phyloP scores from a whole-genome alignment of 2,329 filamentous ascomycete genomes.

The Huntiella moniliformis region DNA sequence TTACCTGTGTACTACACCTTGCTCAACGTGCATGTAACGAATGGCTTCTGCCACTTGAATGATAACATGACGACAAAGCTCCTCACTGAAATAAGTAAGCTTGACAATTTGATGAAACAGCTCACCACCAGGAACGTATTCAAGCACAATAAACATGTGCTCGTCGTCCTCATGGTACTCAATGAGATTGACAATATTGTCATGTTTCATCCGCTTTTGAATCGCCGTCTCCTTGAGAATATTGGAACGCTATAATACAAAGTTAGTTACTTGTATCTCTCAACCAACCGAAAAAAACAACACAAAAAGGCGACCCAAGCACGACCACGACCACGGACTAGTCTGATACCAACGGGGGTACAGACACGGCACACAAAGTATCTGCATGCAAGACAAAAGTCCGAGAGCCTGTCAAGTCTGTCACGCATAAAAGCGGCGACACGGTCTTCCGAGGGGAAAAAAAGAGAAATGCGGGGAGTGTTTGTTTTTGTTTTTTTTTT shows the following conservation, averaged over 20 bases:
- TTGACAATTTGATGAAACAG: conserved; percentile 97
- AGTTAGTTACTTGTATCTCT: background rate
- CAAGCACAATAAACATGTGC: conserved; percentile 94
- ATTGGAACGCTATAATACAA: conserved; percentile 58
- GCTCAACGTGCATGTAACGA: conserved; percentile 80
- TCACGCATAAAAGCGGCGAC: too few relatives aligned
- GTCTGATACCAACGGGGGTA: too few relatives aligned
- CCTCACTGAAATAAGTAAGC: conserved; percentile 95
- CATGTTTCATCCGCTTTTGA: conserved; percentile 91
- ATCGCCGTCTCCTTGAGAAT: conserved; percentile 98
- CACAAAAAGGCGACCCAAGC: too few relatives aligned
- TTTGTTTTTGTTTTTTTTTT: too few relatives aligned
- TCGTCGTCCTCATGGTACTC: conserved; percentile 86
- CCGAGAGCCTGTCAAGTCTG: too few relatives aligned
- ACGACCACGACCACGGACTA: too few relatives aligned
- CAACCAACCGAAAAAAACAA: too few relatives aligned
- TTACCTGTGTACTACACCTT: conserved; percentile 91
- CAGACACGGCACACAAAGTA: too few relatives aligned
- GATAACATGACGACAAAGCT: conserved; percentile 87
- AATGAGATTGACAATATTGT: conserved; percentile 84
- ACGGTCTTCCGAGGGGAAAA: too few relatives aligned
- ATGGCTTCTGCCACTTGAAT: conserved; percentile 85
- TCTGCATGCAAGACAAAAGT: too few relatives aligned
- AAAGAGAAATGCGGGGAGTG: too few relatives aligned
- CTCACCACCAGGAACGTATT: conserved; percentile 87